Evolutionary conservation across 768 basidiomycete species (phyloP).

Genomic region (Auricularia sp.): DNA sequence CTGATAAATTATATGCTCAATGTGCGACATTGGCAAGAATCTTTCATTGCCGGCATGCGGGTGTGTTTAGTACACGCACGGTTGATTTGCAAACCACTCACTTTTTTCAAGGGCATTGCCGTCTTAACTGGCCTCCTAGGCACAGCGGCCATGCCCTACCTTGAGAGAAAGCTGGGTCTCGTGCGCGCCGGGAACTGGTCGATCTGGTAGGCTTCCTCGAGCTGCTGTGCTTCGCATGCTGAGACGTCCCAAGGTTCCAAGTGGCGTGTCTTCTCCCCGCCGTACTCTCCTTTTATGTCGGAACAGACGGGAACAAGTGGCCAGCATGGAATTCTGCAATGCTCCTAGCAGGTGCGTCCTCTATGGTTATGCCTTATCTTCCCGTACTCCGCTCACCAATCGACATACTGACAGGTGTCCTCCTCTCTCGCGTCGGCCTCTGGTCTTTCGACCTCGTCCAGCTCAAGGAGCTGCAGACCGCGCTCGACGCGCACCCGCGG

Average conservation of each 20-base stretch:
- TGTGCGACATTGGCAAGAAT: conserved; percentile 32
- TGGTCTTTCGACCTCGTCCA: conserved; percentile 48
- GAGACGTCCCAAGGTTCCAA: conserved; percentile 24
- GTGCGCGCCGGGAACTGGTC: conserved; percentile 42
- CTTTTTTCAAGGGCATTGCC: conserved; percentile 20
- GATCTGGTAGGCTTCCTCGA: conserved; percentile 28
- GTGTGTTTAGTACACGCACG: background rate
- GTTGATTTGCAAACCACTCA: background rate
- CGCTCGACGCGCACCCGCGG: conserved; percentile 34
- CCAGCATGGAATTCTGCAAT: conserved; percentile 28
- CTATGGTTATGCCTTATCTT: background rate
- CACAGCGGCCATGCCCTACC: conserved; percentile 32
- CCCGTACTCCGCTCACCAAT: background rate
- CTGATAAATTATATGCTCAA: conserved; percentile 42
- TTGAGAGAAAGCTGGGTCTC: conserved; percentile 34
- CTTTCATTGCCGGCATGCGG: conserved; percentile 42
- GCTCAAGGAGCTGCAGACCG: conserved; percentile 37
- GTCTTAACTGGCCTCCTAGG: conserved; percentile 39
- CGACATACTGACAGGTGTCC: conserved; percentile 28
- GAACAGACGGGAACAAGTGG: conserved; percentile 11
- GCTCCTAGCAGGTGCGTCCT: conserved; percentile 32
- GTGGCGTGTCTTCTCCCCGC: conserved; percentile 37
- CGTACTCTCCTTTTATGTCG: conserved; percentile 30
- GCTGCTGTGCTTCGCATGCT: background rate
- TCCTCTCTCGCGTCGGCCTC: conserved; percentile 36